Evolutionary conservation across 495 filamentous ascomycete genomes (phyloP).

Genomic region (Aspergillus avenaceus): DNA sequence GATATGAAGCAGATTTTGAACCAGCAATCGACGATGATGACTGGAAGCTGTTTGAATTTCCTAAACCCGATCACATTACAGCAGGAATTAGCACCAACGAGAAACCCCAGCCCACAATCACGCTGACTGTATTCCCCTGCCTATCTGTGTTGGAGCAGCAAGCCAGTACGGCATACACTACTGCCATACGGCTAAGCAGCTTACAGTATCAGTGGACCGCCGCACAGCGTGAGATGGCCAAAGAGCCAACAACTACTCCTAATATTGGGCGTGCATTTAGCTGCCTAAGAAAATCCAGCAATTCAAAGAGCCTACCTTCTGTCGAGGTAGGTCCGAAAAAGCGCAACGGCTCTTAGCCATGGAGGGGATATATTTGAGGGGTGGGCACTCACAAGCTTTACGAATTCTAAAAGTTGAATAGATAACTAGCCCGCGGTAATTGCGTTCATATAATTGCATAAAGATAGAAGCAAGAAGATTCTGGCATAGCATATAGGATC

Average conservation of each 20-base stretch:
- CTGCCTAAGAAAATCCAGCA: no score
- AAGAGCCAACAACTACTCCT: not conserved
- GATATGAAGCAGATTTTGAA: constrained; percentile 20
- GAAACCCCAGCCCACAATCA: not conserved
- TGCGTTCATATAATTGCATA: no score
- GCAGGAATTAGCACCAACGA: not conserved
- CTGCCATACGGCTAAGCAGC: not conserved
- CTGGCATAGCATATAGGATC: no score
- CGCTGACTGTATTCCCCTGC: constrained; percentile 1
- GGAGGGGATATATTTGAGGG: no score
- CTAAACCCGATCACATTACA: not conserved
- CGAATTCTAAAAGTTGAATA: no score
- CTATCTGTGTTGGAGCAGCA: constrained; percentile 1
- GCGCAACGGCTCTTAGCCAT: no score
- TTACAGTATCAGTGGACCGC: constrained; percentile 1
- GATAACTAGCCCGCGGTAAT: no score
- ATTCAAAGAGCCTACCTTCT: no score
- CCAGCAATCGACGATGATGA: constrained; percentile 5
- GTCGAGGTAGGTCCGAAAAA: no score
- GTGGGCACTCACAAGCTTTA: no score
- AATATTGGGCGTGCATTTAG: not conserved
- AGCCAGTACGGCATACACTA: not conserved
- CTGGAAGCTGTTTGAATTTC: constrained; percentile 7
- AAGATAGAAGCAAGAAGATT: no score
- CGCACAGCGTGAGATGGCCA: constrained; percentile 1